A percentile compares a stretch with the other conserved stretches of the same genome.
Evolutionary conservation across 768 basidiomycete species (phyloP).

Genomic region (Clitopilus passeckerianus): DNA sequence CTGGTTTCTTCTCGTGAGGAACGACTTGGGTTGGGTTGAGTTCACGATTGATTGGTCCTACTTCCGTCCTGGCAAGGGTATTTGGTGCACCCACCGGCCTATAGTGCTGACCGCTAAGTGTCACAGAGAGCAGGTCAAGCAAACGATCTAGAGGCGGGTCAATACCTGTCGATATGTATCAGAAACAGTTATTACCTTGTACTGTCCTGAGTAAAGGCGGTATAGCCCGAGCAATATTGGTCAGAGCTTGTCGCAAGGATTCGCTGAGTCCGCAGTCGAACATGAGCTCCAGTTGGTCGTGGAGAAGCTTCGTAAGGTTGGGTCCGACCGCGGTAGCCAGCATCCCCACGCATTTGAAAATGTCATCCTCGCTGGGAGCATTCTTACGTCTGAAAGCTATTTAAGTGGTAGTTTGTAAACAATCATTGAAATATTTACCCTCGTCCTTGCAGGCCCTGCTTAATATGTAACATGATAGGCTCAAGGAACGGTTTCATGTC

Average conservation of each 20-base stretch:
- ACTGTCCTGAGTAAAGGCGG: constrained; percentile 88
- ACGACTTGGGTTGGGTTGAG: constrained; percentile 43
- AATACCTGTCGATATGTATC: neutral
- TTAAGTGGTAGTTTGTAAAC: neutral
- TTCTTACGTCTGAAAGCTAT: constrained; percentile 65
- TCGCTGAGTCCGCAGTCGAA: constrained; percentile 92
- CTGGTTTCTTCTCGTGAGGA: constrained; percentile 51
- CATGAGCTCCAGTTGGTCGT: constrained; percentile 96
- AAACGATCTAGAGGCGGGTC: constrained; percentile 62
- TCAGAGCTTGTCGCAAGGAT: constrained; percentile 78
- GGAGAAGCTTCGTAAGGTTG: constrained; percentile 90
- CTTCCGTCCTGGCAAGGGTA: constrained; percentile 50
- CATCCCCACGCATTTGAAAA: constrained; percentile 98
- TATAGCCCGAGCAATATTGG: constrained; percentile 81
- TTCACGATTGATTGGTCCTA: constrained; percentile 43
- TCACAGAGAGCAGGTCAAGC: constrained; percentile 76
- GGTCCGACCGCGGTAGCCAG: constrained; percentile 92
- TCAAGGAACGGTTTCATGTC: constrained; percentile 97
- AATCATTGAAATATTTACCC: constrained; percentile 47
- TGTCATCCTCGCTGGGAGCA: constrained; percentile 88
- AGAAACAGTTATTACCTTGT: constrained; percentile 53
- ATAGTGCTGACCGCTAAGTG: constrained; percentile 81
- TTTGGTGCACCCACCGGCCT: constrained; percentile 84
- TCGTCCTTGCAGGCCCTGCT: constrained; percentile 79
- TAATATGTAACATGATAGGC: constrained; percentile 83